A percentile compares a stretch with the other conserved stretches of the same genome.
phyloP scores from a whole-genome alignment of 1,284 basidiomycete species.

The Termitomyces sp. region DNA sequence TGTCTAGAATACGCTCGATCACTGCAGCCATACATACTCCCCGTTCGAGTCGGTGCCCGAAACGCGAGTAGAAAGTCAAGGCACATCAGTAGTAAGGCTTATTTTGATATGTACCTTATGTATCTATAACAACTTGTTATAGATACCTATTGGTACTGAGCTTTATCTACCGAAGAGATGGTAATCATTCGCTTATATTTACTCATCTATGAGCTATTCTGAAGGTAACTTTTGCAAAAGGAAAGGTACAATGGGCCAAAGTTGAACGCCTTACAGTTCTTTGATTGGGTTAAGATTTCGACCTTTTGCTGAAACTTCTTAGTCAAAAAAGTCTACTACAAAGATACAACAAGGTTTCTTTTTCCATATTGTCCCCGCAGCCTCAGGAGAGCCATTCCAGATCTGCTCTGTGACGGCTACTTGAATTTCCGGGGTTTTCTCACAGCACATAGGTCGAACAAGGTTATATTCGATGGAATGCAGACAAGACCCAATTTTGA shows the following conservation, averaged over 20 bases:
- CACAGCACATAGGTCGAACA: not conserved
- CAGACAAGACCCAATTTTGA: not conserved
- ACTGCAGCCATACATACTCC: not conserved
- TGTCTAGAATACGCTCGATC: not conserved
- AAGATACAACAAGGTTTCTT: not conserved
- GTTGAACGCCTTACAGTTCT: not conserved
- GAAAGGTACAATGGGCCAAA: not conserved
- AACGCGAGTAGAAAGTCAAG: not conserved
- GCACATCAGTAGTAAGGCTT: not conserved
- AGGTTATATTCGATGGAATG: not conserved
- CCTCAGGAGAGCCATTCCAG: not conserved
- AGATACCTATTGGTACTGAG: constrained; percentile 1
- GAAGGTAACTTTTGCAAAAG: not conserved
- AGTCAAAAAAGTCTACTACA: not conserved
- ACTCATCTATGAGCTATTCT: not conserved
- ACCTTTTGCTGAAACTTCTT: not conserved
- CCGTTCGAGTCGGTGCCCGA: not conserved
- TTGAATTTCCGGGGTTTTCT: not conserved
- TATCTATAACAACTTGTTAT: not conserved
- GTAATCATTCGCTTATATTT: not conserved
- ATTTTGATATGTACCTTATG: not conserved
- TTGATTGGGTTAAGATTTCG: not conserved
- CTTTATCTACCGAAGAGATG: not conserved
- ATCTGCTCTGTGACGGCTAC: not conserved
- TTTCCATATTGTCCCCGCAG: not conserved